Evolutionary conservation across 148 eudicot species (phyloP).

Genomic region (Suaeda aralocaspica): DNA sequence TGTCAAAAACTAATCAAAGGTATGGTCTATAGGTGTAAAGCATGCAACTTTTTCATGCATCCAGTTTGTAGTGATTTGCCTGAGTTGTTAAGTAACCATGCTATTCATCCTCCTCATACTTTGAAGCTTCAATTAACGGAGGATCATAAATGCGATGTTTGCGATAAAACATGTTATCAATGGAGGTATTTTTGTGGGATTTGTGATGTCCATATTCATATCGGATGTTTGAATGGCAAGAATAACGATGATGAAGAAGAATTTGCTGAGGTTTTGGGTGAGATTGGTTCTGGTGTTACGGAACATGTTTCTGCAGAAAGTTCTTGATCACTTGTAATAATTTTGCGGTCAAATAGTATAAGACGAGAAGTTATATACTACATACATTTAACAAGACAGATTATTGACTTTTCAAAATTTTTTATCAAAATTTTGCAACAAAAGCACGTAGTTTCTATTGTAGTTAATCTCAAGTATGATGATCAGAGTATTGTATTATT

Average conservation of each 20-base stretch:
- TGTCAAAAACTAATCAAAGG: slow-evolving; percentile 16
- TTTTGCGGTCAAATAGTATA: no score
- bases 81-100: slow-evolving; percentile 5
- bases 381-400: no score
- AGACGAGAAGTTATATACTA: no score
- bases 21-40: slow-evolving; percentile 21
- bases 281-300: neutral
- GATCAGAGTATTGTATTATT: no score
- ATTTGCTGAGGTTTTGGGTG: no score
- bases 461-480: no score
- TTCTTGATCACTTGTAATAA: neutral
- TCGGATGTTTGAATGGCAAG: slow-evolving; percentile 15
- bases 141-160: slow-evolving; percentile 17
- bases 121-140: neutral
- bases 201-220: slow-evolving; percentile 34
- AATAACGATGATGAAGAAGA: no score
- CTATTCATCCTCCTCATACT: slow-evolving; percentile 20
- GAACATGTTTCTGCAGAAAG: neutral
- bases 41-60: slow-evolving; percentile 17
- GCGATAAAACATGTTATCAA: slow-evolving; percentile 10
- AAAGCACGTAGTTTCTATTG: no score
- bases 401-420: no score
- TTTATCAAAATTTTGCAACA: no score
- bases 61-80: slow-evolving; percentile 22
- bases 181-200: slow-evolving; percentile 25